Conservation (phyloP, 2,329 filamentous ascomycete genomes). For the Scedosporium dehoogii region DNA sequence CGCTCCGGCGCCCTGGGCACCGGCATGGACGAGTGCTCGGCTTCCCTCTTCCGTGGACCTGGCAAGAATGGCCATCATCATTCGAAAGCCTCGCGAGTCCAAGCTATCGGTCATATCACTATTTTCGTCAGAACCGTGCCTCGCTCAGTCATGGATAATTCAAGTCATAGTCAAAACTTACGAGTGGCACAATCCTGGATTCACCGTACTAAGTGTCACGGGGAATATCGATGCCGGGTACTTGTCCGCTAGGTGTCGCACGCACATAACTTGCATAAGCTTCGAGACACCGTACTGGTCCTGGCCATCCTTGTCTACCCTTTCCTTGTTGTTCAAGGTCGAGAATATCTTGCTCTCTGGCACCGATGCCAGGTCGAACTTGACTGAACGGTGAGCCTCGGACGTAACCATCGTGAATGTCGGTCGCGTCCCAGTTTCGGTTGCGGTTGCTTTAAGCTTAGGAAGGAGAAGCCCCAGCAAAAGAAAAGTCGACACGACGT, state of each 20-base stretch:
- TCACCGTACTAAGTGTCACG: slow-evolving; percentile 24
- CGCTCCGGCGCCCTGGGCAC: slow-evolving; percentile 20
- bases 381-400: too few relatives aligned
- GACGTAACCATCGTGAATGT: too few relatives aligned
- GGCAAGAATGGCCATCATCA: slow-evolving; percentile 21
- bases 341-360: slow-evolving; percentile 14
- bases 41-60: slow-evolving; percentile 35
- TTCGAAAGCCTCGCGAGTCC: slow-evolving; percentile 6
- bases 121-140: too few relatives aligned
- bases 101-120: too few relatives aligned
- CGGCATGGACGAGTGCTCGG: slow-evolving; percentile 18
- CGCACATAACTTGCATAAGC: too few relatives aligned
- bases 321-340: slow-evolving; percentile 19
- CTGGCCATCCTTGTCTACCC: slow-evolving; percentile 17
- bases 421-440: neutral
- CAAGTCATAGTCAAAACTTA: slow-evolving; percentile 11
- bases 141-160: too few relatives aligned
- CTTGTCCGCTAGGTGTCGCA: slow-evolving; percentile 4
- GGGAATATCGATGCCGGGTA: slow-evolving; percentile 12
- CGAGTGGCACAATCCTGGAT: slow-evolving; percentile 31
- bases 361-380: too few relatives aligned
- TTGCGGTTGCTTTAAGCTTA: slow-evolving; percentile 15
- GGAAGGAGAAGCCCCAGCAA: slow-evolving; percentile 14
- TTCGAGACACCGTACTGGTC: slow-evolving; percentile 13
- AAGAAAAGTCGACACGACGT: slow-evolving; percentile 15